phyloP scores from a whole-genome alignment of 495 filamentous ascomycete species.

The Halenospora varia region DNA sequence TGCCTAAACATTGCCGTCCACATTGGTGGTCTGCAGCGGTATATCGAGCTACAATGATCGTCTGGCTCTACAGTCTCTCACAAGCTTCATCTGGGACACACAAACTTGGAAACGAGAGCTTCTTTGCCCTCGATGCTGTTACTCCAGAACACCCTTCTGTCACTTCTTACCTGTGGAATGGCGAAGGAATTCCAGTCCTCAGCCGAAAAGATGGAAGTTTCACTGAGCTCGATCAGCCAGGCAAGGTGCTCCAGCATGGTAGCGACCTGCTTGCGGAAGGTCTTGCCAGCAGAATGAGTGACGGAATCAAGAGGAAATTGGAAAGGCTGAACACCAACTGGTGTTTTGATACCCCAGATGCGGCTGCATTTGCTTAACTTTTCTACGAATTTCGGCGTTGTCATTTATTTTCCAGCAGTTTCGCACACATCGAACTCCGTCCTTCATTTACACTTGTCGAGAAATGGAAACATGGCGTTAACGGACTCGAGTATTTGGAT shows the following conservation, averaged over 20 bases:
- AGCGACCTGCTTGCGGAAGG: constrained; percentile 42
- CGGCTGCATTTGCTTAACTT: too few species aligned
- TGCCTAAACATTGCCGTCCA: constrained; percentile 38
- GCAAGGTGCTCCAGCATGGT: constrained; percentile 38
- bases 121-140: constrained; percentile 37
- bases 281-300: constrained; percentile 33
- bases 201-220: constrained; percentile 27
- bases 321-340: constrained; percentile 23
- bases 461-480: too few species aligned
- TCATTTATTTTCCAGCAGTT: too few species aligned
- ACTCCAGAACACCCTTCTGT: constrained; percentile 34
- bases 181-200: constrained; percentile 35
- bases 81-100: constrained; percentile 24
- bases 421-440: too few species aligned
- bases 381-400: too few species aligned
- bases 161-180: constrained; percentile 34
- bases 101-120: constrained; percentile 2
- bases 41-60: constrained; percentile 46
- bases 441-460: too few species aligned
- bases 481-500: too few species aligned
- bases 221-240: constrained; percentile 32
- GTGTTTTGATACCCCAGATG: not conserved
- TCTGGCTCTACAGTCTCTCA: constrained; percentile 43
- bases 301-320: constrained; percentile 45
- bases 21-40: constrained; percentile 51